Evolutionary conservation across 2,329 filamentous ascomycete genomes (phyloP).

Genomic region (Nemania serpens): DNA sequence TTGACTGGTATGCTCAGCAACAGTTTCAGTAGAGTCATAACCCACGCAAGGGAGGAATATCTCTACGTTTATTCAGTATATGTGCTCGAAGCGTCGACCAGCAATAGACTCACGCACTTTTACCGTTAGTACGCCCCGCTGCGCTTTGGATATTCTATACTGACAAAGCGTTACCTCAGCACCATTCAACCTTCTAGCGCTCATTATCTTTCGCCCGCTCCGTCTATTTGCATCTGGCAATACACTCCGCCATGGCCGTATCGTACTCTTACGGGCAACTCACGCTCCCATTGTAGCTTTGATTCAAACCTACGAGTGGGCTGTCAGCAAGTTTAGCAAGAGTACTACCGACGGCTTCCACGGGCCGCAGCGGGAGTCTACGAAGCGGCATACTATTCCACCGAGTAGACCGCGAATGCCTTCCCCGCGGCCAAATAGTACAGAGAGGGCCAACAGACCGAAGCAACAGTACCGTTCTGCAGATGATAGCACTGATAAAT

Average conservation of each 20-base stretch:
- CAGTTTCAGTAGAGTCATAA: constrained; percentile 69
- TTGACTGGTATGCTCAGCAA: constrained; percentile 79
- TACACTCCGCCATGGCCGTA: constrained; percentile 65
- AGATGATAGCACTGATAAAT: constrained; percentile 46
- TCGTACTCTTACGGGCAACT: constrained; percentile 65
- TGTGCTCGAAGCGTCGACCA: constrained; percentile 69
- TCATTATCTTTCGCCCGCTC: constrained; percentile 73
- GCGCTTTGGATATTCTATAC: constrained; percentile 5
- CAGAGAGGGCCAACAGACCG: constrained; percentile 30
- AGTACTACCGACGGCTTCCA: constrained; percentile 56
- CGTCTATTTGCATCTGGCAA: constrained; percentile 67
- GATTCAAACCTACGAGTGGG: constrained; percentile 70
- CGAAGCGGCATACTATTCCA: constrained; percentile 32
- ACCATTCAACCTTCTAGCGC: constrained; percentile 74
- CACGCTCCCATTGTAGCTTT: constrained; percentile 70
- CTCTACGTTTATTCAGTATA: constrained; percentile 74
- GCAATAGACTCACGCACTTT: constrained; percentile 71
- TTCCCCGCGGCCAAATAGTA: constrained; percentile 33
- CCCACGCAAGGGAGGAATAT: constrained; percentile 73
- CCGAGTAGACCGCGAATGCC: constrained; percentile 32
- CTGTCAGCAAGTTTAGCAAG: constrained; percentile 46
- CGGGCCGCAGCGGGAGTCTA: constrained; percentile 46
- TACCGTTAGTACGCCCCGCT: constrained; percentile 50
- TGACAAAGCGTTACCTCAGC: constrained; percentile 39
- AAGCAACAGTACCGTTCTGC: constrained; percentile 34